phyloP scores from a whole-genome alignment of 2,329 filamentous ascomycete genomes.

The Fusarium secorum region DNA sequence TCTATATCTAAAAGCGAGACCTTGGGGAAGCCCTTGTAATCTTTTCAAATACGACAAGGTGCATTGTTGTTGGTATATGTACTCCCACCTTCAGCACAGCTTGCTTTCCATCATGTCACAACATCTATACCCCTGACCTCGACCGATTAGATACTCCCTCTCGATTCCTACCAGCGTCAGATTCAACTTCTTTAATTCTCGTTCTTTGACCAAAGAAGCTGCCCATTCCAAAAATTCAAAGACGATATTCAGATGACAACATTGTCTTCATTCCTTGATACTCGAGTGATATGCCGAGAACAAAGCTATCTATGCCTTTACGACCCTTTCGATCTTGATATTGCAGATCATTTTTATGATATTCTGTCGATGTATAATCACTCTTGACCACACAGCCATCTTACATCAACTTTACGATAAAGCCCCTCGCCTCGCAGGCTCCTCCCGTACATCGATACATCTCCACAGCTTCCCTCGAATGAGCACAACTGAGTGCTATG shows the following conservation, averaged over 20 bases:
- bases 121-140: too few relatives aligned
- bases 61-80: not conserved
- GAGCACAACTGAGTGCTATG: accelerated
- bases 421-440: not conserved
- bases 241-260: not conserved
- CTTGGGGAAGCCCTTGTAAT: not conserved
- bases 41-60: not conserved
- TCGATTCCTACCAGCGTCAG: accelerated
- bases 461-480: not conserved
- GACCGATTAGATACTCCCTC: not conserved
- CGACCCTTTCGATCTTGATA: accelerated
- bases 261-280: not conserved
- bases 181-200: not conserved
- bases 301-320: not conserved
- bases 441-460: too few relatives aligned
- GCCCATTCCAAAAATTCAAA: slow-evolving; percentile 12
- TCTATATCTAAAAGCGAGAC: not conserved
- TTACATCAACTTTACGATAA: not conserved
- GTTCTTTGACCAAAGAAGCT: not conserved
- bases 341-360: accelerated
- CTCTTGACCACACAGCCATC: not conserved
- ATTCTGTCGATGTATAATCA: accelerated
- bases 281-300: not conserved
- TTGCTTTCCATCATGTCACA: not conserved
- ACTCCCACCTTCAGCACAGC: not conserved